Percentiles rank a stretch among this genome's conserved stretches.
phyloP scores from a whole-genome alignment of 139 green algal genomes.

The Axilococcus clingmanii region DNA sequence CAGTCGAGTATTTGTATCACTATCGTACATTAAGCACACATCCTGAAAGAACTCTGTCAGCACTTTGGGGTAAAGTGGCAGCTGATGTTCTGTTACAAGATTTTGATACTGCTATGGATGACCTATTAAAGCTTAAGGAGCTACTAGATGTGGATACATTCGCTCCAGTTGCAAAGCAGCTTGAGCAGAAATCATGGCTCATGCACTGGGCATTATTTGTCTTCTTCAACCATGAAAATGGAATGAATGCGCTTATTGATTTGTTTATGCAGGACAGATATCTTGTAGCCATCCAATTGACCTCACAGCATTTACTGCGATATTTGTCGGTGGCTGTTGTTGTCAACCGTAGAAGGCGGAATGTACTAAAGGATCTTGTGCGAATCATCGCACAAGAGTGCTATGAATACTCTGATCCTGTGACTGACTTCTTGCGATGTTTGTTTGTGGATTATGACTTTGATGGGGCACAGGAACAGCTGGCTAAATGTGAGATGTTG shows the following conservation, averaged over 20 bases:
- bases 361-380: constrained; percentile 87
- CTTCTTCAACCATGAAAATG: constrained; percentile 98
- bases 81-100: constrained; percentile 87
- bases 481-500: constrained; percentile 74
- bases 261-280: constrained; percentile 91
- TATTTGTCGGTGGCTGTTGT: constrained; percentile 90
- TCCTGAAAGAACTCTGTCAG: constrained; percentile 64
- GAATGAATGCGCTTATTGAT: constrained; percentile 88
- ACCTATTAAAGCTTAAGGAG: constrained; percentile 88
- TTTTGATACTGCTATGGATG: constrained; percentile 77
- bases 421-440: constrained; percentile 87
- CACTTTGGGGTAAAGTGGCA: constrained; percentile 95
- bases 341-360: constrained; percentile 76
- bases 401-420: constrained; percentile 55
- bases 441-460: constrained; percentile 97
- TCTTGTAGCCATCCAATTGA: constrained; percentile 79
- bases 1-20: constrained; percentile 84
- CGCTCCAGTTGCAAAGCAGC: constrained; percentile 64
- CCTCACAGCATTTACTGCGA: constrained; percentile 83
- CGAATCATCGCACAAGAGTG: constrained; percentile 56
- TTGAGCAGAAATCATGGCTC: constrained; percentile 97
- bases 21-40: constrained; percentile 86
- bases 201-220: constrained; percentile 97
- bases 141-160: constrained; percentile 88
- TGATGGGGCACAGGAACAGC: constrained; percentile 85